Evolutionary conservation across 306 rosid genomes (phyloP).

Genomic region (Vachellia collinsii): DNA sequence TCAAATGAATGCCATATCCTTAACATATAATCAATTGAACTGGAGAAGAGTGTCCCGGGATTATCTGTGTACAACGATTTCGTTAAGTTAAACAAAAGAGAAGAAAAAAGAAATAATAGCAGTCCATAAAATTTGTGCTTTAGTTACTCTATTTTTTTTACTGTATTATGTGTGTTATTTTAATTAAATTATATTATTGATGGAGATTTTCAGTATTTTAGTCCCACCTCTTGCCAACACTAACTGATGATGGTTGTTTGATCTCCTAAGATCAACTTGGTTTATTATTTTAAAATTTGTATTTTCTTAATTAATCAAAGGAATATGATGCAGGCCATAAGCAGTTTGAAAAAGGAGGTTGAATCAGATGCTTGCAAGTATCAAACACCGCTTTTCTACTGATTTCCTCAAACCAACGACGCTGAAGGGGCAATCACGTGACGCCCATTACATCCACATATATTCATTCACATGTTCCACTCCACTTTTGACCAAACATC

Average conservation of each 20-base stretch:
- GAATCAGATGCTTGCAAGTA: slow-evolving; percentile 37
- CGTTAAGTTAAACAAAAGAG: too few species aligned
- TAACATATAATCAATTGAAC: too few species aligned
- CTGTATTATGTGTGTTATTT: not conserved
- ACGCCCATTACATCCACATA: not conserved
- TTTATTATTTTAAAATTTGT: not conserved
- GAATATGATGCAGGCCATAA: not conserved
- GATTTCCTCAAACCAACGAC: not conserved
- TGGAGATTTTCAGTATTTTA: too few species aligned
- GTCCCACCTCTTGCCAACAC: not conserved
- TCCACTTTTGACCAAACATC: not conserved
- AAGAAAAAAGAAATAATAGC: not conserved
- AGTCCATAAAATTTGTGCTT: not conserved
- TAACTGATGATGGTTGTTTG: not conserved
- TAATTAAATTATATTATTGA: too few species aligned
- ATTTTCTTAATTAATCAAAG: not conserved
- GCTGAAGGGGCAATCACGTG: not conserved
- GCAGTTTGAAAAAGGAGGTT: not conserved
- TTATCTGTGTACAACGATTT: too few species aligned
- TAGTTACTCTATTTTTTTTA: too few species aligned
- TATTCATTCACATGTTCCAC: not conserved
- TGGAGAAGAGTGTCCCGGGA: too few species aligned
- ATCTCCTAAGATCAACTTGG: not conserved
- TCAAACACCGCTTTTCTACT: slow-evolving; percentile 1
- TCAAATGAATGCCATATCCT: too few species aligned